phyloP scores from a whole-genome alignment of 441 rosid genomes.

The Erodium moschatum region DNA sequence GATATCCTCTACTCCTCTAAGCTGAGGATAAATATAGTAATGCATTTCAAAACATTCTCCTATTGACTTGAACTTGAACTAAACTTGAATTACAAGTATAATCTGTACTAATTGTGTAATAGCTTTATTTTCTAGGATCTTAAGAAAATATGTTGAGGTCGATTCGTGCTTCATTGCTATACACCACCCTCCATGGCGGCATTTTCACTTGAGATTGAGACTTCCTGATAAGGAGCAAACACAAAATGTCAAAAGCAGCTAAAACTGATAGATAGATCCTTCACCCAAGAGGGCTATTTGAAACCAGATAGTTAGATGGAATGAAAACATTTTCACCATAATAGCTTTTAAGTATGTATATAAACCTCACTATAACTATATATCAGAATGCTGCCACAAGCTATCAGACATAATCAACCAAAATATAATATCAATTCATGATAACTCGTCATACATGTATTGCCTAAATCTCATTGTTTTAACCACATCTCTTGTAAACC shows the following conservation, averaged over 20 bases:
- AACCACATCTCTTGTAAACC: neutral
- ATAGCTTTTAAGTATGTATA: neutral
- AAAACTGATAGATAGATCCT: neutral
- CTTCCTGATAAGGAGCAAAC: constrained; percentile 38
- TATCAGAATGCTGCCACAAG: neutral
- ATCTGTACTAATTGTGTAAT: neutral
- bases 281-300: neutral
- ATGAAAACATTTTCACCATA: neutral
- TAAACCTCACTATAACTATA: neutral
- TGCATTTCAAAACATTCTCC: neutral
- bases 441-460: neutral
- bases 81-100: neutral
- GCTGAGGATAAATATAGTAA: constrained; percentile 1
- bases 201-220: constrained; percentile 39
- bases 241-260: constrained; percentile 10
- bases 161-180: constrained; percentile 15
- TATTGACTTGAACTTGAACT: neutral
- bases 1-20: neutral
- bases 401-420: neutral
- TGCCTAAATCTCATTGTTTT: neutral
- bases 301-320: neutral
- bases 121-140: neutral
- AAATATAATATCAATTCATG: neutral
- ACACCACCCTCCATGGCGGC: constrained; percentile 14
- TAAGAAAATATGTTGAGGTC: constrained; percentile 1